A percentile compares a stretch with the other conserved stretches of the same genome.
These are phyloP conservation scores for Acer negundo DNA, from an alignment of 345 rosid genomes.

Conservation along the genomic window DNA sequence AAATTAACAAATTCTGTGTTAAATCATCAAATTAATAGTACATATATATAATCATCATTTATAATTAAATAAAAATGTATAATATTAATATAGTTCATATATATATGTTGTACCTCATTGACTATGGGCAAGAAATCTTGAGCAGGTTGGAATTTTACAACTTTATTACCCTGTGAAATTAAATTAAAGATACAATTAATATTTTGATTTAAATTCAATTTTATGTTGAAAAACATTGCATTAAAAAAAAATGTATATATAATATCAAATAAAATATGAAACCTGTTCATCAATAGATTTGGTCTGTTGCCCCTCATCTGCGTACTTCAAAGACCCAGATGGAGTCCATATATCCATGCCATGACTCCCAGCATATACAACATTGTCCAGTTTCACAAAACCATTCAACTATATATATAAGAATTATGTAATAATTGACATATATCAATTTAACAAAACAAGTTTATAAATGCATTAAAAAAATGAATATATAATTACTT, in stretches of 20 bases:
- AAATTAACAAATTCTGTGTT: background rate
- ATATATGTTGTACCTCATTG: constrained; percentile 35
- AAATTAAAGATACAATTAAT: no score
- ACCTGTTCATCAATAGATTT: constrained; percentile 36
- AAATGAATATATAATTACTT: no score
- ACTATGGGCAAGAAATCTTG: constrained; percentile 43
- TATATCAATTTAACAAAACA: no score
- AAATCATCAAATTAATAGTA: background rate
- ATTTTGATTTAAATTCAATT: no score
- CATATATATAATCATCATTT: background rate
- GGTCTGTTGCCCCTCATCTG: constrained; percentile 23
- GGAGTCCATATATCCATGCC: constrained; percentile 66
- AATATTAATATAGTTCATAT: background rate
- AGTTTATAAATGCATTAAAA: no score
- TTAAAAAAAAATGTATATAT: background rate
- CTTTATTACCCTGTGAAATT: constrained; percentile 40
- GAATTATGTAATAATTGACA: background rate
- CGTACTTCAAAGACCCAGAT: constrained; percentile 26
- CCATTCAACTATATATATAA: constrained; percentile 37
- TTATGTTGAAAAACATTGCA: background rate
- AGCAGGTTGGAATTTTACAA: constrained; percentile 54
- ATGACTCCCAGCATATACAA: constrained; percentile 63
- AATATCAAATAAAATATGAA: background rate
- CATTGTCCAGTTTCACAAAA: constrained; percentile 46
- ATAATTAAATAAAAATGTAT: background rate